phyloP scores from a whole-genome alignment of 345 rosid species.

The Microthlaspi erraticum region DNA sequence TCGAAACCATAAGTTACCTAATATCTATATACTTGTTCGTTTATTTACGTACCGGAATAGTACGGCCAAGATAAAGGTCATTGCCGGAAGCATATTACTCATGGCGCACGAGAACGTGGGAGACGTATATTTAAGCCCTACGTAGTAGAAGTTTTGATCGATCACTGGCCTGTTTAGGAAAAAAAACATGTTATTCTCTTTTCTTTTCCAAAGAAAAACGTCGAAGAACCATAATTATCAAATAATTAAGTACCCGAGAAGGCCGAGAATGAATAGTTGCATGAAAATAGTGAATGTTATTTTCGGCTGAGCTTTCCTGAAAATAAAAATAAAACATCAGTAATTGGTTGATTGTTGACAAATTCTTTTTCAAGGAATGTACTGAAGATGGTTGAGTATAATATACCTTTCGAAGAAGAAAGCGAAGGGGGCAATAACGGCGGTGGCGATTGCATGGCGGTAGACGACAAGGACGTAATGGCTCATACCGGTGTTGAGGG shows the following conservation, averaged over 20 bases:
- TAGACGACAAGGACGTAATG: slow-evolving; percentile 71
- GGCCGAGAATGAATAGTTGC: slow-evolving; percentile 43
- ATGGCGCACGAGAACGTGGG: slow-evolving; percentile 82
- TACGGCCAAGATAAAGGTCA: slow-evolving; percentile 84
- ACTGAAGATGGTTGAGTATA: background rate
- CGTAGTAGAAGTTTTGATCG: slow-evolving; percentile 54
- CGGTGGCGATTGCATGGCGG: slow-evolving; percentile 66
- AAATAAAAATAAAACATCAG: background rate
- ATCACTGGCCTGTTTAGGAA: slow-evolving; percentile 49
- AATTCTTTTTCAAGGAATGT: background rate
- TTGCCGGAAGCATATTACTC: slow-evolving; percentile 80
- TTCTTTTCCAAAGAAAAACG: background rate
- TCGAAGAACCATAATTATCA: background rate
- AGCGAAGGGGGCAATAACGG: slow-evolving; percentile 75
- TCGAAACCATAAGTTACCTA: background rate
- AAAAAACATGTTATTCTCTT: slow-evolving; percentile 6
- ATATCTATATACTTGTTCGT: background rate
- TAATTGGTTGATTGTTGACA: background rate
- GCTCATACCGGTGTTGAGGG: slow-evolving; percentile 65
- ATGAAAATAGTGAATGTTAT: slow-evolving; percentile 40
- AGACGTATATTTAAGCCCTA: slow-evolving; percentile 79
- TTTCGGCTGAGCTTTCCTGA: slow-evolving; percentile 38
- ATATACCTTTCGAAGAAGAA: slow-evolving; percentile 61
- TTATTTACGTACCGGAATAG: slow-evolving; percentile 52
- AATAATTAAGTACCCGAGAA: slow-evolving; percentile 38